Evolutionary conservation across 2,329 filamentous ascomycete species (phyloP).

Genomic region (Phyllosticta ampelicida): DNA sequence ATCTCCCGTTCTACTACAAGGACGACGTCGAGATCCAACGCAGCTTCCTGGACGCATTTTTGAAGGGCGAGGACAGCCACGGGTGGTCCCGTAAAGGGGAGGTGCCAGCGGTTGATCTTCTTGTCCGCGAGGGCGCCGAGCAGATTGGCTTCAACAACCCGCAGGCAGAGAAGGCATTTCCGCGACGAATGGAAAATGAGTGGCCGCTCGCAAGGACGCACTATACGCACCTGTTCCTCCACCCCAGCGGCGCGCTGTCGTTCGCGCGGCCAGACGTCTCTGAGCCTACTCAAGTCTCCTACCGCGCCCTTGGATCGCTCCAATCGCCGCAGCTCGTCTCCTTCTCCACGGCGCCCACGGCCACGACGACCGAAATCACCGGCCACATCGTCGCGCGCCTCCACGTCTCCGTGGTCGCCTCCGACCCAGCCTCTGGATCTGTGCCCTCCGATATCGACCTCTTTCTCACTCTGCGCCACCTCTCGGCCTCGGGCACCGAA

Average conservation of each 20-base stretch:
- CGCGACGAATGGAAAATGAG: constrained; percentile 45
- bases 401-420: constrained; percentile 44
- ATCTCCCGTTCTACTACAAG: constrained; percentile 61
- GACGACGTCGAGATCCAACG: constrained; percentile 58
- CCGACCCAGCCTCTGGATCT: constrained; percentile 24
- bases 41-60: constrained; percentile 59
- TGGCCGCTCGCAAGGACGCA: constrained; percentile 58
- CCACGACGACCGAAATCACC: constrained; percentile 56
- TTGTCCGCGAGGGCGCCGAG: constrained; percentile 52
- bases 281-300: constrained; percentile 38
- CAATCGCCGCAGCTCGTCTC: constrained; percentile 44
- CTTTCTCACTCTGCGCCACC: constrained; percentile 51
- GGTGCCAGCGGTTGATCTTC: constrained; percentile 48
- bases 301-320: constrained; percentile 49
- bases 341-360: constrained; percentile 49
- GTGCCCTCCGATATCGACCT: constrained; percentile 49
- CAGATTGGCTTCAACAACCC: constrained; percentile 52
- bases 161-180: constrained; percentile 45
- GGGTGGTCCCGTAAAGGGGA: constrained; percentile 52
- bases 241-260: constrained; percentile 34
- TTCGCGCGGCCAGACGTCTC: constrained; percentile 19
- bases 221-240: constrained; percentile 53
- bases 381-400: constrained; percentile 56
- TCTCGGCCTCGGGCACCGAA: constrained; percentile 44
- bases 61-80: constrained; percentile 53